Base-by-base conservation (phyloP, 257 asterid genomes). In the Ilex aquifolium region DNA sequence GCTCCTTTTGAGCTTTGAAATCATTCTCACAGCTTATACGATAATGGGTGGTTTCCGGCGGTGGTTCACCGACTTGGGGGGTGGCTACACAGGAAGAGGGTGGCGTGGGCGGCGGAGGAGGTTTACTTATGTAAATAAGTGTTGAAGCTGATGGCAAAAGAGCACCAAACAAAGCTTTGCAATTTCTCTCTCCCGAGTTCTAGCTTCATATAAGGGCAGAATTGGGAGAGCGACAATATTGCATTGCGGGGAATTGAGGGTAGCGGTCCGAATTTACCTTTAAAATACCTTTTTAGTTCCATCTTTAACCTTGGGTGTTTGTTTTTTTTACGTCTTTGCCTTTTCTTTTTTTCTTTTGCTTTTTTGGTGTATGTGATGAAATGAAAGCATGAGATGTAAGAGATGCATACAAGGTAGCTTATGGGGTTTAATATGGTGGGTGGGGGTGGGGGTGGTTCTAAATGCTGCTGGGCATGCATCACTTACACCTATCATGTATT, bases 171-270 rank as follows among this genome's bases (percentile, higher is more conserved):
- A 44, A 68, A 64, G 72, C 82, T 53, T 62, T 70, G 82, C 85
- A 79, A 67, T 79, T 70, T 73, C 75, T 65, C 76, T 73, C 85
- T 79, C 77, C 80, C 53, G 65, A 69, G 69, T 60, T 75, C 72
- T 76, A 54, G 72, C 81, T 30, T 46, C 16, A 31, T 40, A 44
- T 13, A 10, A 62, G 59, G 70, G 67, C 60, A 69, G 71, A 68
- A 67, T 57, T 44, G 70, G 74, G 77, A 79, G 81, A 79, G 66
- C 77, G 72, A 10, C 65, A 69, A 39, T 53, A 68, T 73, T 76
- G 85, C 82, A 73, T 64, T 65, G 85, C 78, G 85, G 85, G 85
- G 85, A 79, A 79, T 79, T 73, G 85, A 79, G 82, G 82, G 80
- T 76, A 76, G 71, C 82, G 85, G 85, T 79, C 85, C 85, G 85